A percentile compares a stretch with the other conserved stretches of the same genome.
phyloP scores from a whole-genome alignment of 306 rosid species.

The Trichosanthes cucumerina region DNA sequence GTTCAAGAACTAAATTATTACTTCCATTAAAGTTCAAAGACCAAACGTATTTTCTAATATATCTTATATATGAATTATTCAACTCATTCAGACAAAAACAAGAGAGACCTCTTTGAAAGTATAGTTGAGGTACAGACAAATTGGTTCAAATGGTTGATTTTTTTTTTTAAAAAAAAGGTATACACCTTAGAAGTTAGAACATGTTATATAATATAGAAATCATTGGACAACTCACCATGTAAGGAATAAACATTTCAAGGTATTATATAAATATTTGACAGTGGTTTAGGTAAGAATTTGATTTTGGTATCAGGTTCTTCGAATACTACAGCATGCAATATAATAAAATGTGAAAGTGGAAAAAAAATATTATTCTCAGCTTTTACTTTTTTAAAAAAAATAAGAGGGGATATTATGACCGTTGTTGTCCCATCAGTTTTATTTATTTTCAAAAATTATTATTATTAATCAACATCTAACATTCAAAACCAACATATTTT shows the following conservation, averaged over 20 bases:
- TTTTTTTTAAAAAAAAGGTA: no score
- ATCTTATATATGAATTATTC: no score
- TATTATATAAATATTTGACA: neutral
- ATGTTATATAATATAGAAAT: neutral
- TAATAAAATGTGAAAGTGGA: neutral
- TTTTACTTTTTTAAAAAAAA: neutral
- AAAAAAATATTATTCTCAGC: neutral
- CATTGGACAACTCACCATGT: neutral
- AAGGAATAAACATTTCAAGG: neutral
- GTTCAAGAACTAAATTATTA: no score
- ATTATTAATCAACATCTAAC: neutral
- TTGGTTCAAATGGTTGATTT: neutral
- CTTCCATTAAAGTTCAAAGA: no score
- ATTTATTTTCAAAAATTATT: neutral
- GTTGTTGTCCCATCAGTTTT: neutral
- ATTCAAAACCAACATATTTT: neutral
- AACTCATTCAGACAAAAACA: no score
- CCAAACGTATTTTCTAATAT: no score
- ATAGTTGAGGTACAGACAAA: no score
- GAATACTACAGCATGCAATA: neutral
- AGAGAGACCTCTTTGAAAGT: no score
- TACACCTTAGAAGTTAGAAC: no score
- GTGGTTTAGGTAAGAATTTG: slow-evolving; percentile 8
- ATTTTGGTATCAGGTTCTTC: slow-evolving; percentile 1
- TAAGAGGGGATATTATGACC: neutral